Conservation (phyloP, 2,329 filamentous ascomycete species). For the Aspergillus transmontanensis region DNA sequence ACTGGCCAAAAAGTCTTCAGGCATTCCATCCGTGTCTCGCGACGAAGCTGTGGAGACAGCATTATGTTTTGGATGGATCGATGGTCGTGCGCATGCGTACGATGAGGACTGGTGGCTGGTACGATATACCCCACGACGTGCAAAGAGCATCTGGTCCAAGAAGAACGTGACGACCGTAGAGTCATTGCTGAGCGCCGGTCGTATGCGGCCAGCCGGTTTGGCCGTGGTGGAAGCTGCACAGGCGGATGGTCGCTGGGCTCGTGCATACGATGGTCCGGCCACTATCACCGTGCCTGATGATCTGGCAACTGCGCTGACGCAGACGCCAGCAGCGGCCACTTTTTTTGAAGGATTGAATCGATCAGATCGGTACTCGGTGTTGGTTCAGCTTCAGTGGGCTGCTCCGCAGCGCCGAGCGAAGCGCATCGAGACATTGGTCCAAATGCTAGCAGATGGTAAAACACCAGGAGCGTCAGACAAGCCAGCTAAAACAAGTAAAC, state of each 20-base stretch:
- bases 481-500: neutral
- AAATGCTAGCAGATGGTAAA: slow-evolving; percentile 36
- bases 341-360: slow-evolving; percentile 41
- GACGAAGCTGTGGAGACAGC: slow-evolving; percentile 58
- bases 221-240: slow-evolving; percentile 58
- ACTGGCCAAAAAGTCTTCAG: slow-evolving; percentile 52
- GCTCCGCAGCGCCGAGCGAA: slow-evolving; percentile 29
- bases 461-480: neutral
- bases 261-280: slow-evolving; percentile 57
- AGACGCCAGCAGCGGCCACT: slow-evolving; percentile 34
- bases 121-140: slow-evolving; percentile 61
- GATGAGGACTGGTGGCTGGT: slow-evolving; percentile 56
- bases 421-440: slow-evolving; percentile 50
- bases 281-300: slow-evolving; percentile 53
- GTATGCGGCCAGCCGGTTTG: slow-evolving; percentile 54
- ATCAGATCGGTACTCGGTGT: slow-evolving; percentile 50
- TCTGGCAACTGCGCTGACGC: slow-evolving; percentile 49
- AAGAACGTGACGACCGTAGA: slow-evolving; percentile 60
- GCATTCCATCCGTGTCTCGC: slow-evolving; percentile 48
- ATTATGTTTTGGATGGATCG: slow-evolving; percentile 66
- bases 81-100: slow-evolving; percentile 54
- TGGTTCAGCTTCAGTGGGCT: slow-evolving; percentile 47
- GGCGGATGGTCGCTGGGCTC: slow-evolving; percentile 60
- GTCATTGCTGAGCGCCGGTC: slow-evolving; percentile 47
- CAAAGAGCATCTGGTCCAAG: slow-evolving; percentile 60